Evolutionary conservation across 805 yeast genomes (phyloP).

Genomic region (Ogataea ramenticola): DNA sequence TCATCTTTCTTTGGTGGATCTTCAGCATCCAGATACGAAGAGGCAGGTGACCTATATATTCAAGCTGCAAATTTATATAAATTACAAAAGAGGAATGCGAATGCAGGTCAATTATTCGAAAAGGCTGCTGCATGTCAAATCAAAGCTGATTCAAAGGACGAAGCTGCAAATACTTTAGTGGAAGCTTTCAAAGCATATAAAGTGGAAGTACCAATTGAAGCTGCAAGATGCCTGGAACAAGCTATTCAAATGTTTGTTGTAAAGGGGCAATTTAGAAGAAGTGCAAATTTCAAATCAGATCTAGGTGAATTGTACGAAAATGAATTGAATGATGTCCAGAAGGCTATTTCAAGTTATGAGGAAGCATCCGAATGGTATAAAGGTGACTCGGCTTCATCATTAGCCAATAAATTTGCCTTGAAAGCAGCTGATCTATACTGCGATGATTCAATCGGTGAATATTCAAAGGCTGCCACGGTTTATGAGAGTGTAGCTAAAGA

Average conservation of each 20-base stretch:
- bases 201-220: constrained; percentile 63
- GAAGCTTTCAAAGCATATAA: constrained; percentile 89
- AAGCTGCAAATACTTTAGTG: constrained; percentile 81
- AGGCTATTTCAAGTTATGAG: constrained; percentile 75
- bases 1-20: constrained; percentile 63
- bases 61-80: constrained; percentile 93
- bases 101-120: constrained; percentile 80
- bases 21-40: constrained; percentile 63
- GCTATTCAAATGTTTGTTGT: constrained; percentile 82
- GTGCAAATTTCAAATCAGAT: constrained; percentile 90
- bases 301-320: constrained; percentile 81
- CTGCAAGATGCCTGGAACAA: constrained; percentile 65
- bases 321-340: constrained; percentile 55
- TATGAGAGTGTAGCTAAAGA: constrained; percentile 76
- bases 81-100: constrained; percentile 59
- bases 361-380: constrained; percentile 95
- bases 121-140: constrained; percentile 79
- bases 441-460: constrained; percentile 51
- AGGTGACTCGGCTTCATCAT: constrained; percentile 88
- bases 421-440: constrained; percentile 89
- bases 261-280: constrained; percentile 93
- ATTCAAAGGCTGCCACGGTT: constrained; percentile 63
- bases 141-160: constrained; percentile 73
- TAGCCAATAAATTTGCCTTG: constrained; percentile 79
- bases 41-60: constrained; percentile 82